Evolutionary conservation across 1,284 basidiomycete species (phyloP), one percentile per base, ranked within the genome.

Genomic region (Cutaneotrichosporon dermatis): DNA sequence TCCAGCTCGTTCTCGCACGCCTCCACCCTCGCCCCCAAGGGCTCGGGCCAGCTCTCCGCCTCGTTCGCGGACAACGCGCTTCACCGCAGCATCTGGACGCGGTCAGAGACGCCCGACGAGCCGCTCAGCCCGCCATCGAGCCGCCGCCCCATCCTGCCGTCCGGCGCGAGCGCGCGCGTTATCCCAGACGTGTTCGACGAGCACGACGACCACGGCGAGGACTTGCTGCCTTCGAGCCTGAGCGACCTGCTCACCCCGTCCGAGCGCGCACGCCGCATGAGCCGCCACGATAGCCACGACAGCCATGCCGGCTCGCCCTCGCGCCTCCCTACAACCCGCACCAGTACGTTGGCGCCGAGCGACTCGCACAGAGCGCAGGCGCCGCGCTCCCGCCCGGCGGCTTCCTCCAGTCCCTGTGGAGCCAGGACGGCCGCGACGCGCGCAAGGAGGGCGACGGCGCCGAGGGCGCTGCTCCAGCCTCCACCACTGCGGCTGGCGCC

Each of bases 241-340:
- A 89, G 85, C n/a, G 91, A 94, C 62, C 80, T 95, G 13, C 80
- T 95, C 48, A 94, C 90, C 0, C 90, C 90, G 0, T 88, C 87
- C 62, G 92, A 95, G 75, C 80, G 83, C 55, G 87, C 84, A 39
- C 81, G 91, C 45, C 80, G 90, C 50, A 85, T 90, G 83, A 89
- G 87, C 15, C 83, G 88, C 54, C 63, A 74, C 36, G 76, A 79
- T 57, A 72, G 69, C 55, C 69, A 72, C 41, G 73, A 75, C 37
- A 69, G 67, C 9, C n/a, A 42, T 6, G 60, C 65, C 6, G 68
- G 69, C 7, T 72, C 69, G 13, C 68, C 72, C 9, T 51, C 60
- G 37, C 65, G 58, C 13, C 50, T 60, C 16, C 65, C 43, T 66
- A 72, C 54, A 63, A 60, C 59, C 62, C 62, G 34, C 54, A 63